phyloP scores from a whole-genome alignment of 2,329 filamentous ascomycete species.

The Fusarium nodosum region DNA sequence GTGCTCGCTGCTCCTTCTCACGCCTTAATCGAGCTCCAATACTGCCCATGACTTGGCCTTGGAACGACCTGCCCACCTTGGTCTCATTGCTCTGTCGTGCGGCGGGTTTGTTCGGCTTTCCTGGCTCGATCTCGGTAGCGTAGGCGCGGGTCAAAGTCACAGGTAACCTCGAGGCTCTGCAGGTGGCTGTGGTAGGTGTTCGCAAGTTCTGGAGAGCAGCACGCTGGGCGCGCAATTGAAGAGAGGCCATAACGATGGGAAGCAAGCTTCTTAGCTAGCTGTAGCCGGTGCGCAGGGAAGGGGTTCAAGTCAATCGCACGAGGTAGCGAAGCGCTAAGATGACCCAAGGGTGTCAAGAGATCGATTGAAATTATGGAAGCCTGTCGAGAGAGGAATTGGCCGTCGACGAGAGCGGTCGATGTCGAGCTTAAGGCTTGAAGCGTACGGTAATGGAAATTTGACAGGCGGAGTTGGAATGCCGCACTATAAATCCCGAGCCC shows the following conservation, averaged over 20 bases:
- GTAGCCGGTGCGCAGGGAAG: constrained; percentile 14
- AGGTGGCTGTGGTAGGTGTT: constrained; percentile 33
- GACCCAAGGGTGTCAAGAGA: constrained; percentile 1
- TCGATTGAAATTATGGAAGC: constrained; percentile 1
- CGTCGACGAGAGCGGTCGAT: constrained; percentile 18
- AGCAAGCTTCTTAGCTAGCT: neutral
- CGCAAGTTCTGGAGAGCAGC: constrained; percentile 52
- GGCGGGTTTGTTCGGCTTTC: constrained; percentile 50
- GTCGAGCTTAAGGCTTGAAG: constrained; percentile 43
- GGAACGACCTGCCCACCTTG: constrained; percentile 62
- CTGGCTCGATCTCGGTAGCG: constrained; percentile 55
- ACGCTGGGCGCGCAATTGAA: constrained; percentile 52
- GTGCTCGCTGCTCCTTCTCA: constrained; percentile 67
- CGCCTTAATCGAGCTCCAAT: constrained; percentile 67
- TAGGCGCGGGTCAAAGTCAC: constrained; percentile 49
- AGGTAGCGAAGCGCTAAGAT: neutral
- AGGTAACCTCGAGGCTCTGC: constrained; percentile 37
- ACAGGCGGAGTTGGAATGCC: constrained; percentile 49
- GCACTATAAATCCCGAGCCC: constrained; percentile 43
- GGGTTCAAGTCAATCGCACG: constrained; percentile 28
- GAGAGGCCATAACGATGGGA: constrained; percentile 49
- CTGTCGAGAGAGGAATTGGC: constrained; percentile 17
- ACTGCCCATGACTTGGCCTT: constrained; percentile 72
- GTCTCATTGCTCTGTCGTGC: constrained; percentile 54
- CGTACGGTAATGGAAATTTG: constrained; percentile 48